phyloP scores from a whole-genome alignment of 2,329 filamentous ascomycete species.

The Penicillium sp. region DNA sequence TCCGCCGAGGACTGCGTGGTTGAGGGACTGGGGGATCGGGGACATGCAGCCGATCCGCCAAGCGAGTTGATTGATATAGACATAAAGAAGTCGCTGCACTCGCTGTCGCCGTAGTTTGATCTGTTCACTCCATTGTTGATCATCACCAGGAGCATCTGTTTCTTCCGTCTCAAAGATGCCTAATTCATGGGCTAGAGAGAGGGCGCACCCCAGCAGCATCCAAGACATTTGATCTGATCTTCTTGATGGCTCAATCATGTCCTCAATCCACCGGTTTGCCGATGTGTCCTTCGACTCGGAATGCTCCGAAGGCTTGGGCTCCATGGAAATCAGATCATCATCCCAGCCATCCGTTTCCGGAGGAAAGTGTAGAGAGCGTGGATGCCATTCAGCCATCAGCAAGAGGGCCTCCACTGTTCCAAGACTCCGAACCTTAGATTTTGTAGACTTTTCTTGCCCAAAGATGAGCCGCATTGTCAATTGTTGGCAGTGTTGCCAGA shows the following conservation, averaged over 20 bases:
- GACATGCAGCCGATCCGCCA: slow-evolving; percentile 57
- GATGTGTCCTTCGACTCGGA: slow-evolving; percentile 33
- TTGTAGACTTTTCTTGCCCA: slow-evolving; percentile 57
- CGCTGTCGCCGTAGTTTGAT: slow-evolving; percentile 40
- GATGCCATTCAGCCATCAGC: slow-evolving; percentile 61
- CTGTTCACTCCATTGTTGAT: slow-evolving; percentile 36
- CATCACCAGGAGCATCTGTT: slow-evolving; percentile 28
- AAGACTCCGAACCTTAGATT: slow-evolving; percentile 53
- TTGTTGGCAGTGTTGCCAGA: slow-evolving; percentile 60
- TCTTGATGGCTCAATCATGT: slow-evolving; percentile 59
- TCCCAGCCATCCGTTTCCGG: slow-evolving; percentile 60
- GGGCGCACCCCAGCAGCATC: slow-evolving; percentile 60
- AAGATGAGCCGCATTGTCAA: slow-evolving; percentile 58
- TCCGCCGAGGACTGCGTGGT: slow-evolving; percentile 38
- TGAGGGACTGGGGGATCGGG: slow-evolving; percentile 53
- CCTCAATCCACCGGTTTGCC: slow-evolving; percentile 54
- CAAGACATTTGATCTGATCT: slow-evolving; percentile 63
- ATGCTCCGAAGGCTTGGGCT: slow-evolving; percentile 39
- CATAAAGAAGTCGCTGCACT: slow-evolving; percentile 47
- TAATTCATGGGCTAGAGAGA: slow-evolving; percentile 58
- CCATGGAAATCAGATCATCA: slow-evolving; percentile 54
- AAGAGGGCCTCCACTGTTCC: slow-evolving; percentile 59
- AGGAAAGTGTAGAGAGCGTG: slow-evolving; percentile 58
- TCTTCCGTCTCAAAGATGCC: slow-evolving; percentile 54
- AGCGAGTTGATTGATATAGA: slow-evolving; percentile 57